Percentiles rank a stretch among this genome's conserved stretches.
Evolutionary conservation across 2,329 filamentous ascomycete genomes (phyloP).

Genomic region (Ceratocystis diversiconidia): DNA sequence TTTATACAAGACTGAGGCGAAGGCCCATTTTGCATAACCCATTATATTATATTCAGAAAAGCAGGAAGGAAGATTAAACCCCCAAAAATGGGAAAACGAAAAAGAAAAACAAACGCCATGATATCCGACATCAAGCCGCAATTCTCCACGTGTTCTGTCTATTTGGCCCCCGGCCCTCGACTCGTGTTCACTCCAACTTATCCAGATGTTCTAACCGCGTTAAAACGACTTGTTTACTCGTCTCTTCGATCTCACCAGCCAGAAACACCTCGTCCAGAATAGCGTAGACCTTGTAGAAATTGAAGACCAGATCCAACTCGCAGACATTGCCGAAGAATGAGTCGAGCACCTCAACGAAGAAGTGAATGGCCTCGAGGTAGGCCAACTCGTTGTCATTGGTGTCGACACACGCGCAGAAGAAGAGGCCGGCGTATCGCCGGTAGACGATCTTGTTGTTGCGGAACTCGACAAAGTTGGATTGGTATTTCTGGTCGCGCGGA

Average conservation of each 20-base stretch:
- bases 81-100: background rate
- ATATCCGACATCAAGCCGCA: constrained; percentile 1
- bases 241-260: constrained; percentile 96
- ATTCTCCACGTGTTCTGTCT: background rate
- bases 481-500: constrained; percentile 96
- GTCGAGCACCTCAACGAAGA: constrained; percentile 97
- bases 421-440: constrained; percentile 89
- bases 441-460: constrained; percentile 95
- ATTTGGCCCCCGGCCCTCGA: background rate
- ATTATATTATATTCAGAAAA: background rate
- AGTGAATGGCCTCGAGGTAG: constrained; percentile 94
- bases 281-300: constrained; percentile 83
- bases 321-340: constrained; percentile 98
- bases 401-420: constrained; percentile 98
- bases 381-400: constrained; percentile 98
- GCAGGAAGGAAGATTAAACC: background rate
- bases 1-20: background rate
- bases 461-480: constrained; percentile 98
- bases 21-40: background rate
- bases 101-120: constrained; percentile 7
- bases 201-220: constrained; percentile 90
- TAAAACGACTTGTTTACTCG: constrained; percentile 92
- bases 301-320: constrained; percentile 82
- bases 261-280: constrained; percentile 97
- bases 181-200: constrained; percentile 59